Evolutionary conservation across 331 rosid genomes (phyloP), one percentile per base, ranked within the genome.

Genomic region (Pyrus hybrid): DNA sequence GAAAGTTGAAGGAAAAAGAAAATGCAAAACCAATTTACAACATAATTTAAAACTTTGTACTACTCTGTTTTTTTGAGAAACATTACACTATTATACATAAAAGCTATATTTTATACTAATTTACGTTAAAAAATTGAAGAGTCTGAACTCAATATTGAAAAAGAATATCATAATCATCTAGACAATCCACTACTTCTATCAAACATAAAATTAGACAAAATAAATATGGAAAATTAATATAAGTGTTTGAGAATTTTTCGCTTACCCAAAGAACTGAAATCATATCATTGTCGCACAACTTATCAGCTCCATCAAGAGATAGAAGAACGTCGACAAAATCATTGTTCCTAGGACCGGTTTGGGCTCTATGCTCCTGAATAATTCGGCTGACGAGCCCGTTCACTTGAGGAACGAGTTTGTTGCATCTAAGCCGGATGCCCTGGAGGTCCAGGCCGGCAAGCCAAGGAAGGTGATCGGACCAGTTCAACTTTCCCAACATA

Each of bases 211-310:
- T 14, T 49, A 49, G 56, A 49, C n/a, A 49, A 49, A 41, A 41
- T 7, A 16, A 49, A 49, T 49, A 49, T 49, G n/a, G 9, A 16
- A 49, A 2, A 49, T 3, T 9, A 20, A 21, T 4, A 0, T 49
- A 16, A 41, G 45, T 41, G 45, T 3, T 41, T 41, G 45, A 41
- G 29, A 58, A 58, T 10, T 22, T 58, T n/a, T 21, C 1, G 17
- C 72, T 77, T 77, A 81, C 85, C 85, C 85, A 81, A 16, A 81
- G 81, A 51, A 81, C 79, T 20, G 85, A 78, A 28, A 81, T 72
- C 81, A 81, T 68, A 51, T 81, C 85, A 11, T 25, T 26, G 60
- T 81, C 81, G 0, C 67, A 72, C 16, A 81, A 20, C 51, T 77
- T 81, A 49, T 81, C 81, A 22, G 75, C 49, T 22, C 68, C 85